These are phyloP conservation scores for Leptographium galeiforme DNA, from an alignment of 2,329 filamentous ascomycete genomes.

Conservation along the genomic window DNA sequence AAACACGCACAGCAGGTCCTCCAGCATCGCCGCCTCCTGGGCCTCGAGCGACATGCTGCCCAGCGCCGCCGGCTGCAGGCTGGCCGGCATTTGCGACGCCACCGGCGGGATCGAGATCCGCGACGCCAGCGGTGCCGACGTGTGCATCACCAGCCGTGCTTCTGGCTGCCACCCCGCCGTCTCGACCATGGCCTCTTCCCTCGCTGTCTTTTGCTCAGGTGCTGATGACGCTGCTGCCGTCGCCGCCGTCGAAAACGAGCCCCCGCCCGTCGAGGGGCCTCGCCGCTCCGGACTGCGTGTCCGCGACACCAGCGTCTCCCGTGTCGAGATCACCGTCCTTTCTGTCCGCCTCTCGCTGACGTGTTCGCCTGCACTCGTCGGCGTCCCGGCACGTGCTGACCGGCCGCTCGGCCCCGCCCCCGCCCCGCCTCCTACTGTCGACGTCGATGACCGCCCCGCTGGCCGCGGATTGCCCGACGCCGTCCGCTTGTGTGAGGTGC, in stretches of 20 bases:
- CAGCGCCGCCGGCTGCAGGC: constrained; percentile 55
- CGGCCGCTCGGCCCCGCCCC: not conserved
- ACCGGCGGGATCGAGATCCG: constrained; percentile 46
- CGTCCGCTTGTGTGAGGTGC: constrained; percentile 40
- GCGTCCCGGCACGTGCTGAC: not conserved
- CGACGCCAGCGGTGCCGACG: constrained; percentile 57
- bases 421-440: not conserved
- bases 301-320: constrained; percentile 47
- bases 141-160: constrained; percentile 56
- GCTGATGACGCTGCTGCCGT: constrained; percentile 20
- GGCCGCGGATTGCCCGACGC: constrained; percentile 44
- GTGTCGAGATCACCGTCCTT: constrained; percentile 37
- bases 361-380: constrained; percentile 1
- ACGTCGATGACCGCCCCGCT: constrained; percentile 24
- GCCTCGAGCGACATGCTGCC: constrained; percentile 60
- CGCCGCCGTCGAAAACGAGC: constrained; percentile 10
- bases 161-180: constrained; percentile 59
- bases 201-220: too few relatives aligned
- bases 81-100: constrained; percentile 57
- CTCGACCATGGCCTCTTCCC: not conserved
- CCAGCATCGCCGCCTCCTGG: constrained; percentile 77
- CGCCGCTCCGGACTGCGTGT: constrained; percentile 42
- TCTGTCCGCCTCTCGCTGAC: constrained; percentile 45
- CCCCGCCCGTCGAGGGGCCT: constrained; percentile 6
- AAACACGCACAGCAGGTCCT: constrained; percentile 86